Evolutionary conservation across 306 rosid species (phyloP).

Genomic region (Medicago arabica): DNA sequence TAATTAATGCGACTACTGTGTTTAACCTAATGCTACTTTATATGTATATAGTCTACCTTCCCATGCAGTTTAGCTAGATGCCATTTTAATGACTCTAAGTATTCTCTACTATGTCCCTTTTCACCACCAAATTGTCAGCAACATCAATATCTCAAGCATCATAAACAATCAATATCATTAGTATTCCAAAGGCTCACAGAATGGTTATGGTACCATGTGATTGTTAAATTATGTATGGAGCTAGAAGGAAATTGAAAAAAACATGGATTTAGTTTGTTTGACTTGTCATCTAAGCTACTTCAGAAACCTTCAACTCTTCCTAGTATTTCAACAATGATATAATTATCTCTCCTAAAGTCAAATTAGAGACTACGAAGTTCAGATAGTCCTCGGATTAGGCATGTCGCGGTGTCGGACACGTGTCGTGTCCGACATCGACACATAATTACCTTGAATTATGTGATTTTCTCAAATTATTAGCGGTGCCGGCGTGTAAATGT

Average conservation of each 20-base stretch:
- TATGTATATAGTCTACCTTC: no score
- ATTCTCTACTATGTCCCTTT: neutral
- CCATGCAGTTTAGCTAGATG: no score
- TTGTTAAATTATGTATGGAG: conserved; percentile 31
- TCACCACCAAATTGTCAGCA: neutral
- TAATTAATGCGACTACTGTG: no score
- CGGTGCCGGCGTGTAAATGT: no score
- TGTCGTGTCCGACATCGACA: no score
- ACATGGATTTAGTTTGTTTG: neutral
- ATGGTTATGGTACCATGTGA: neutral
- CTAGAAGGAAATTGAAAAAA: conserved; percentile 1
- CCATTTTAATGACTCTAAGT: neutral
- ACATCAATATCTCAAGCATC: neutral
- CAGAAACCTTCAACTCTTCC: conserved; percentile 29
- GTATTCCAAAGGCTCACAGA: neutral
- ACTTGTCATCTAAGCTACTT: conserved; percentile 13
- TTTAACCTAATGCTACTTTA: no score
- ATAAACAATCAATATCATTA: neutral
- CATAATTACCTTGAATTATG: no score
- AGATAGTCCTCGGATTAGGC: no score
- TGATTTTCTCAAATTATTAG: no score
- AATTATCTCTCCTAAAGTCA: no score
- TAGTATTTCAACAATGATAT: neutral
- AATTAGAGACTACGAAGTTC: no score
- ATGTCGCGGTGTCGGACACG: no score